Evolutionary conservation across 495 filamentous ascomycete genomes (phyloP).

Genomic region (Acidiella bohemica): DNA sequence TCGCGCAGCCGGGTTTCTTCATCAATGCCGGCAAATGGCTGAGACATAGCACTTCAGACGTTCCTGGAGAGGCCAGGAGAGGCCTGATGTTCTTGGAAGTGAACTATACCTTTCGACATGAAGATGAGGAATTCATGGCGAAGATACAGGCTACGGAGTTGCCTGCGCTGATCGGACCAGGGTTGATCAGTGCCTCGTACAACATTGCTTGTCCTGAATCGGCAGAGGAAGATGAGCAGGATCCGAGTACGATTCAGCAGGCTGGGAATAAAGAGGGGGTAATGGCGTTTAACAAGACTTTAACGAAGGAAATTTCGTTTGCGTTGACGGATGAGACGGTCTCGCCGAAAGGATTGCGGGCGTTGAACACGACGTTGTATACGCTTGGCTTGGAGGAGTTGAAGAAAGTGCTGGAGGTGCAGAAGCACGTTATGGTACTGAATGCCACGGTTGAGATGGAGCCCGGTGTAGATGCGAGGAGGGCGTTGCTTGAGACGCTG

Average conservation of each 20-base stretch:
- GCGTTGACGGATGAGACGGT: constrained; percentile 19
- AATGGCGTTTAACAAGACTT: constrained; percentile 17
- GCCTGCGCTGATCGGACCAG: constrained; percentile 20
- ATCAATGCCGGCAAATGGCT: constrained; percentile 7
- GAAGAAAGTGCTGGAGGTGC: constrained; percentile 14
- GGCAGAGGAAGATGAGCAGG: constrained; percentile 17
- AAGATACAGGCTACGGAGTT: constrained; percentile 23
- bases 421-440: constrained; percentile 21
- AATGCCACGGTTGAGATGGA: constrained; percentile 20
- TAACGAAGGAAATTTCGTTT: constrained; percentile 8
- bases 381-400: constrained; percentile 16
- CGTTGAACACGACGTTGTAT: constrained; percentile 23
- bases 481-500: constrained; percentile 17
- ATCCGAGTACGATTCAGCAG: constrained; percentile 18
- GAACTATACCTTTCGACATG: constrained; percentile 27
- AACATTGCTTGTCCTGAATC: constrained; percentile 21
- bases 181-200: constrained; percentile 21
- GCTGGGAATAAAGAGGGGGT: constrained; percentile 19
- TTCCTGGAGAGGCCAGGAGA: constrained; percentile 7
- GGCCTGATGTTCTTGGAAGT: constrained; percentile 27
- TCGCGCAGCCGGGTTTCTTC: constrained; percentile 26
- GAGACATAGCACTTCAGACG: constrained; percentile 14
- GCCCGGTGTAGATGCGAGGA: constrained; percentile 16
- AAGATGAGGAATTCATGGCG: constrained; percentile 25
- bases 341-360: constrained; percentile 19